Evolutionary conservation across 2,329 filamentous ascomycete species (phyloP).

Genomic region (Blastomyces emzantsi): DNA sequence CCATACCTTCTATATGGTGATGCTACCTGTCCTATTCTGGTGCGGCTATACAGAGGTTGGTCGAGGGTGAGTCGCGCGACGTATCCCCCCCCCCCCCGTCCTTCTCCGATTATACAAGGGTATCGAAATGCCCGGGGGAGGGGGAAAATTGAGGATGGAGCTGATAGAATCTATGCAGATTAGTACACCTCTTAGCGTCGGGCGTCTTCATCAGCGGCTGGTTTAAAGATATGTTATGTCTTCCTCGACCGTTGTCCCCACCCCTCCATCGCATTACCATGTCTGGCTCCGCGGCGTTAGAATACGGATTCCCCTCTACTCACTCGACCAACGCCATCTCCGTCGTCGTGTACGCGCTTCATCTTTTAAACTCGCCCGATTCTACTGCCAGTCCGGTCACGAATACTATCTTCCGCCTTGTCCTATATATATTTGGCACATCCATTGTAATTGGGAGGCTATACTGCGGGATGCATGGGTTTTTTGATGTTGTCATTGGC

Average conservation of each 20-base stretch:
- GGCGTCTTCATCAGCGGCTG: conserved; percentile 87
- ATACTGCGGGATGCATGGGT: conserved; percentile 98
- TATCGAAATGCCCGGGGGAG: not conserved
- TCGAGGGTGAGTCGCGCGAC: conserved; percentile 58
- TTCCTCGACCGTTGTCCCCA: conserved; percentile 84
- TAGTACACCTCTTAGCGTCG: conserved; percentile 63
- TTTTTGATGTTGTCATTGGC: conserved; percentile 79
- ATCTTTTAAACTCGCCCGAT: conserved; percentile 58
- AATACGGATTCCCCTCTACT: conserved; percentile 95
- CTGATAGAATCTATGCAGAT: conserved; percentile 22
- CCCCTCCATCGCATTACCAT: conserved; percentile 81
- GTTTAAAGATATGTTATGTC: conserved; percentile 85
- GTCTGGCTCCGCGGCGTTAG: conserved; percentile 85
- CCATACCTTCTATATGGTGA: conserved; percentile 98
- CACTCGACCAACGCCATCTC: conserved; percentile 97
- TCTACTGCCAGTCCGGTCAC: conserved; percentile 52
- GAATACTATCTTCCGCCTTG: conserved; percentile 53
- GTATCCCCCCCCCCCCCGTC: not conserved
- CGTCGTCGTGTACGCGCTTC: conserved; percentile 74
- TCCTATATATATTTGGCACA: conserved; percentile 74
- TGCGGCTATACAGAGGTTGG: conserved; percentile 79
- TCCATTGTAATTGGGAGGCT: conserved; percentile 87
- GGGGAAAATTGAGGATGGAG: not conserved
- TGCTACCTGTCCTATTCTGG: conserved; percentile 93
- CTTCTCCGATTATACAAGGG: not conserved